Percentiles rank a stretch among this genome's conserved stretches.
Evolutionary conservation across 257 asterid species (phyloP).

Genomic region (Paraleonurus japonicus): DNA sequence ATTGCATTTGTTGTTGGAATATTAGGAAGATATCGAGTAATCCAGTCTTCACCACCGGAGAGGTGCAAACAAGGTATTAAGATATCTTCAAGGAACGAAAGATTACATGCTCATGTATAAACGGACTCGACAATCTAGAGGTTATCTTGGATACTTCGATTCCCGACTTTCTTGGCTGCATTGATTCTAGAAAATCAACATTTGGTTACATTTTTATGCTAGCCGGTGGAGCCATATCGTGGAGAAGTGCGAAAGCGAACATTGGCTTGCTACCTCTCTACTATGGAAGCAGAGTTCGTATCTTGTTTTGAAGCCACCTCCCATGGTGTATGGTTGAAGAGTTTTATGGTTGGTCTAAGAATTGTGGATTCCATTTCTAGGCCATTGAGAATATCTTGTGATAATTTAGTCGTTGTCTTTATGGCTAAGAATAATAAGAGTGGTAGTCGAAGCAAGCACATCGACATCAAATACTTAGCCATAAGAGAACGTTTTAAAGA

Average conservation of each 20-base stretch:
- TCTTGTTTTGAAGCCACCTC: neutral
- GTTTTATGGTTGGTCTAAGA: neutral
- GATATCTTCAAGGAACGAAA: conserved; percentile 7
- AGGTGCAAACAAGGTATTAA: neutral
- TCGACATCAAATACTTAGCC: neutral
- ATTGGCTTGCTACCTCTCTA: neutral
- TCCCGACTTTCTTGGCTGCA: neutral
- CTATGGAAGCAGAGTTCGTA: neutral
- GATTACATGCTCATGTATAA: neutral
- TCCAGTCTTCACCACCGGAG: neutral
- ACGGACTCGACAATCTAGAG: neutral
- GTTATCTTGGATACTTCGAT: neutral
- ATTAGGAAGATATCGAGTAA: neutral
- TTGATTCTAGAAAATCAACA: neutral
- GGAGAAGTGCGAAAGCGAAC: neutral
- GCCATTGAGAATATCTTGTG: too few relatives aligned
- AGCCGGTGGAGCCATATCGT: neutral
- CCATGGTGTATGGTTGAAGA: neutral
- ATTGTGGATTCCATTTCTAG: neutral
- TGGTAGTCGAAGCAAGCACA: neutral
- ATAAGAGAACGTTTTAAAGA: neutral
- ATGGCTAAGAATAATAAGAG: neutral
- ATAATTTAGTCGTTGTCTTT: too few relatives aligned
- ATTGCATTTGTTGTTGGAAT: neutral
- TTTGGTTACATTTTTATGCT: neutral